Evolutionary conservation across 768 basidiomycete genomes (phyloP).

Genomic region (Crucibulum laeve): DNA sequence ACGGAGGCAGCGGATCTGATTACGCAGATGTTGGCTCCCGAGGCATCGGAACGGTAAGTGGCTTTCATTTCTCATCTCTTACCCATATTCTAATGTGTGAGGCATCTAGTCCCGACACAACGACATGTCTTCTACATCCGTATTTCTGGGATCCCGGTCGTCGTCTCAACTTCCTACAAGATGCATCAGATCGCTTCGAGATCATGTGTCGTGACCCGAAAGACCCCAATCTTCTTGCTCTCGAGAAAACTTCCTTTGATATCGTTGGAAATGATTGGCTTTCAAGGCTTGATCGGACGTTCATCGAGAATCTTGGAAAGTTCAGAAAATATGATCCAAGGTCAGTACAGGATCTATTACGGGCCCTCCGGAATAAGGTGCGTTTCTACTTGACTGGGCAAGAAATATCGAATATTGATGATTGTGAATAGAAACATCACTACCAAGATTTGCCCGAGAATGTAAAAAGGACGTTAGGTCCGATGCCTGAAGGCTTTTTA

Average conservation of each 20-base stretch:
- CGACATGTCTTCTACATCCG: constrained; percentile 84
- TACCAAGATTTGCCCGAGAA: constrained; percentile 95
- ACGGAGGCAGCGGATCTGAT: constrained; percentile 88
- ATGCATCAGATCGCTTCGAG: constrained; percentile 96
- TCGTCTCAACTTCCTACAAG: constrained; percentile 90
- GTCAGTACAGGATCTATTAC: constrained; percentile 86
- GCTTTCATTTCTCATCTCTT: not conserved
- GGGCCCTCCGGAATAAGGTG: constrained; percentile 95
- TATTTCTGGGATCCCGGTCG: constrained; percentile 94
- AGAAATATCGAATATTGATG: not conserved
- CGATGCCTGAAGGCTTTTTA: constrained; percentile 91
- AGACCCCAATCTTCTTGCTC: constrained; percentile 64
- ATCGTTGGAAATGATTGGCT: constrained; percentile 95
- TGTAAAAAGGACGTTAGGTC: constrained; percentile 82
- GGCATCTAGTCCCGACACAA: constrained; percentile 84
- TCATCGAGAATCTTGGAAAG: constrained; percentile 94
- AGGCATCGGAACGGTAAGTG: constrained; percentile 70
- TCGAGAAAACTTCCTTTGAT: constrained; percentile 64
- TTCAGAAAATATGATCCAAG: constrained; percentile 94
- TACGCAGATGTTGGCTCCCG: constrained; percentile 68
- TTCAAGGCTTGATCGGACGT: constrained; percentile 75
- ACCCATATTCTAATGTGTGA: not conserved
- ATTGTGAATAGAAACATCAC: constrained; percentile 77
- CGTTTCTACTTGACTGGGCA: constrained; percentile 8
- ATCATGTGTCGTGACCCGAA: constrained; percentile 94